phyloP scores from a whole-genome alignment of 2,329 filamentous ascomycete species.

The Pseudogymnoascus sp. region DNA sequence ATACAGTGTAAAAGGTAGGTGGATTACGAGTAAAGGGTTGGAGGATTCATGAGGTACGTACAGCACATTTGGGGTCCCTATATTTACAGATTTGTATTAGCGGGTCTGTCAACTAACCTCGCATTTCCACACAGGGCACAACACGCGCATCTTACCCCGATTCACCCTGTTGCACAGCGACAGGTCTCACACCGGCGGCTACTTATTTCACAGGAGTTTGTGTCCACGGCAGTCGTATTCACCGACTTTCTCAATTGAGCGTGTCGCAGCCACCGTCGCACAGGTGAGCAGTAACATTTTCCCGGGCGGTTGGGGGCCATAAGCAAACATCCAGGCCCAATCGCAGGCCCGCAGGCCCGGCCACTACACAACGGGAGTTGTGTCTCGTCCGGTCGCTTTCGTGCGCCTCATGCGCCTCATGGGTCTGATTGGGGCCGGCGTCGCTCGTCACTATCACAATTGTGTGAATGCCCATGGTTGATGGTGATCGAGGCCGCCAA shows the following conservation, averaged over 20 bases:
- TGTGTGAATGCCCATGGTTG: neutral
- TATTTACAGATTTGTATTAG: neutral
- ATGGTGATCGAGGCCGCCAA: neutral
- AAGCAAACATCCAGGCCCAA: neutral
- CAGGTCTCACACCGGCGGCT: neutral
- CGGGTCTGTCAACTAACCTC: neutral
- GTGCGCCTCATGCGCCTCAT: neutral
- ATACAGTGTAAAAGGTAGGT: neutral
- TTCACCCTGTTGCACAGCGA: neutral
- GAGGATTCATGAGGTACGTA: neutral
- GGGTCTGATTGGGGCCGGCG: constrained; percentile 1
- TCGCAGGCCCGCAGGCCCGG: neutral
- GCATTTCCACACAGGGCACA: neutral
- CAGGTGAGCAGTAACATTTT: neutral
- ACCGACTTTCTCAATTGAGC: neutral
- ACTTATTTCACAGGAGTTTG: neutral
- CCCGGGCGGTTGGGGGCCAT: constrained; percentile 2
- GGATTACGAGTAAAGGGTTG: neutral
- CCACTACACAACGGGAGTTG: neutral
- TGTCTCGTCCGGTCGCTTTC: neutral
- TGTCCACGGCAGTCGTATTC: neutral
- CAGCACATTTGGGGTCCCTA: neutral
- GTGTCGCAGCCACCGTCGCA: neutral
- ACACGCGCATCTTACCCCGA: neutral
- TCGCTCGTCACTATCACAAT: neutral